Evolutionary conservation across 2,329 filamentous ascomycete species (phyloP).

Genomic region (Fusarium compactum): DNA sequence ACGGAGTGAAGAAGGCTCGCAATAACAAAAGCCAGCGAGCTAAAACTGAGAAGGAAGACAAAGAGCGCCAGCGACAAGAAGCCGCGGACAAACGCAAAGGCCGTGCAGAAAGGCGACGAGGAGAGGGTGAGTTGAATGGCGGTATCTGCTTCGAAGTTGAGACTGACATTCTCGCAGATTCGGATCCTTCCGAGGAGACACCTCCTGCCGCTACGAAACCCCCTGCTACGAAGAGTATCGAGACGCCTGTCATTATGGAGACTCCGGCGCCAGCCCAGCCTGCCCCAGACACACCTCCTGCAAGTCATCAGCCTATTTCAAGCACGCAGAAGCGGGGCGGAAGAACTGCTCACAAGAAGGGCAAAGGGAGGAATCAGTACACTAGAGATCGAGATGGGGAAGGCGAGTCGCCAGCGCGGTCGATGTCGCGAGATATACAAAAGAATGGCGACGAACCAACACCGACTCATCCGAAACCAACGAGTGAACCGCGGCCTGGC

Average conservation of each 20-base stretch:
- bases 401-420: constrained; percentile 68
- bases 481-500: constrained; percentile 64
- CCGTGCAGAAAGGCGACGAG: constrained; percentile 81
- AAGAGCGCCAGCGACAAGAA: constrained; percentile 79
- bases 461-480: constrained; percentile 51
- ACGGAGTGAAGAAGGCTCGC: constrained; percentile 70
- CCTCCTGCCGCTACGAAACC: constrained; percentile 60
- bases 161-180: constrained; percentile 63
- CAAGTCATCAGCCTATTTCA: constrained; percentile 59
- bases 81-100: constrained; percentile 84
- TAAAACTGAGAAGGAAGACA: constrained; percentile 77
- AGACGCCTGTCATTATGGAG: constrained; percentile 47
- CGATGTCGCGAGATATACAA: constrained; percentile 64
- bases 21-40: constrained; percentile 71
- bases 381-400: constrained; percentile 77
- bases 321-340: constrained; percentile 69
- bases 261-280: constrained; percentile 48
- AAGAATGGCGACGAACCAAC: constrained; percentile 53
- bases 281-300: constrained; percentile 56
- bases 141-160: not conserved
- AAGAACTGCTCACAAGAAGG: constrained; percentile 73
- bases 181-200: constrained; percentile 77
- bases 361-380: constrained; percentile 83
- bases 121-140: constrained; percentile 72
- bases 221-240: constrained; percentile 48